phyloP scores from a whole-genome alignment of 2,329 filamentous ascomycete species.

The Ilyonectria destructans region DNA sequence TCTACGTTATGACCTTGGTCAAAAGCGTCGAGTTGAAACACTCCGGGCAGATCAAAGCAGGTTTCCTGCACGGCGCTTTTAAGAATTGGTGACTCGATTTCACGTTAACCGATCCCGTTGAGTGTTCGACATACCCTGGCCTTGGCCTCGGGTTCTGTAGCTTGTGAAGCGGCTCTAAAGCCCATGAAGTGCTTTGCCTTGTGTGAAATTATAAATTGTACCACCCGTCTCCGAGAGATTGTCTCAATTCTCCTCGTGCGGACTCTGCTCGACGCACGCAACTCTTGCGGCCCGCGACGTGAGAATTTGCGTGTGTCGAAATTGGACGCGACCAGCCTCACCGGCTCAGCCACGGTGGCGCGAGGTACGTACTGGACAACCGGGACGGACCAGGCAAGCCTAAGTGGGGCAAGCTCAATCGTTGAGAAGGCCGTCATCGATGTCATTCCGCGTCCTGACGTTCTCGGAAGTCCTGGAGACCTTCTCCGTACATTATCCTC shows the following conservation, averaged over 20 bases:
- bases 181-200: neutral
- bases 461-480: slow-evolving; percentile 34
- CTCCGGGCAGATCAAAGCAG: slow-evolving; percentile 69
- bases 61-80: slow-evolving; percentile 68
- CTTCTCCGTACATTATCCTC: slow-evolving; percentile 38
- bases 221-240: neutral
- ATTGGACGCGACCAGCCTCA: neutral
- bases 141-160: neutral
- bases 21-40: slow-evolving; percentile 71
- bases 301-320: neutral
- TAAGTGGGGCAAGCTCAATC: slow-evolving; percentile 45
- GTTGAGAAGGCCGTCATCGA: slow-evolving; percentile 45
- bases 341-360: slow-evolving; percentile 2
- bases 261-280: neutral
- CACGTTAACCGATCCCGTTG: slow-evolving; percentile 75
- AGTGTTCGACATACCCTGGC: slow-evolving; percentile 69
- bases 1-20: slow-evolving; percentile 60
- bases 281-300: neutral
- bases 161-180: neutral
- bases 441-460: slow-evolving; percentile 43
- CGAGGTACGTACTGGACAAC: neutral
- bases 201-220: neutral
- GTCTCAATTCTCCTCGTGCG: too few relatives aligned
- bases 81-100: slow-evolving; percentile 76
- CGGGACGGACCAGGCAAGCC: slow-evolving; percentile 4